phyloP scores from a whole-genome alignment of 805 yeast genomes.

The Candida maltosa region DNA sequence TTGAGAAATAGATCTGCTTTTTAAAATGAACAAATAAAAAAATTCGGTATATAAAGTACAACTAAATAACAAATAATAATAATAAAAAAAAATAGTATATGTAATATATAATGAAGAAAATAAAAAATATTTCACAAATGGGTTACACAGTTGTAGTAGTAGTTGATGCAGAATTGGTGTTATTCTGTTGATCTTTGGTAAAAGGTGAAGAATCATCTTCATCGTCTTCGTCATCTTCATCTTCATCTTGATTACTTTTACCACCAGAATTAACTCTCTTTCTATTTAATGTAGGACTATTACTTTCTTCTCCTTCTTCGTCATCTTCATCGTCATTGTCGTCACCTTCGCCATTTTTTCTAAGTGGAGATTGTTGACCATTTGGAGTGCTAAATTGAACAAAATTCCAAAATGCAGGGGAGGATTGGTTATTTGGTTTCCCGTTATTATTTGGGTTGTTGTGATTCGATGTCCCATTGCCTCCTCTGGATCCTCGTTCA shows the following conservation, averaged over 20 bases:
- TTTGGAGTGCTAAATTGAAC: conserved; percentile 65
- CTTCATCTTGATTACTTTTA: background rate
- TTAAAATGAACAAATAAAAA: no score
- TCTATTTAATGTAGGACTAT: conserved; percentile 38
- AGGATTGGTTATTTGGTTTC: conserved; percentile 48
- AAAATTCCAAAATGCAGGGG: conserved; percentile 93
- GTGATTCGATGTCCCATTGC: conserved; percentile 1
- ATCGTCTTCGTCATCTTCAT: background rate
- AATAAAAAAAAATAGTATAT: background rate
- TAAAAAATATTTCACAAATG: background rate
- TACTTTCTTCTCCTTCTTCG: no score
- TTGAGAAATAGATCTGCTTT: conserved; percentile 44
- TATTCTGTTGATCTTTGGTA: background rate
- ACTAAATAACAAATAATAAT: background rate
- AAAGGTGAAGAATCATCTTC: background rate
- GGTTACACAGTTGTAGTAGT: background rate
- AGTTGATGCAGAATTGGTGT: no score
- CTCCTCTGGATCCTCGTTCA: conserved; percentile 35
- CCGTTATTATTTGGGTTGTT: conserved; percentile 10
- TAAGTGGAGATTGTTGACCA: conserved; percentile 41
- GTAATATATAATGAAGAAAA: background rate
- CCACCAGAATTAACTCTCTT: conserved; percentile 10
- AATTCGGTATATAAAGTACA: background rate
- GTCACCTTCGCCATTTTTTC: conserved; percentile 37
- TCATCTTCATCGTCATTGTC: no score